Evolutionary conservation across 2,329 filamentous ascomycete genomes (phyloP).

Genomic region (Neofusicoccum sp.): DNA sequence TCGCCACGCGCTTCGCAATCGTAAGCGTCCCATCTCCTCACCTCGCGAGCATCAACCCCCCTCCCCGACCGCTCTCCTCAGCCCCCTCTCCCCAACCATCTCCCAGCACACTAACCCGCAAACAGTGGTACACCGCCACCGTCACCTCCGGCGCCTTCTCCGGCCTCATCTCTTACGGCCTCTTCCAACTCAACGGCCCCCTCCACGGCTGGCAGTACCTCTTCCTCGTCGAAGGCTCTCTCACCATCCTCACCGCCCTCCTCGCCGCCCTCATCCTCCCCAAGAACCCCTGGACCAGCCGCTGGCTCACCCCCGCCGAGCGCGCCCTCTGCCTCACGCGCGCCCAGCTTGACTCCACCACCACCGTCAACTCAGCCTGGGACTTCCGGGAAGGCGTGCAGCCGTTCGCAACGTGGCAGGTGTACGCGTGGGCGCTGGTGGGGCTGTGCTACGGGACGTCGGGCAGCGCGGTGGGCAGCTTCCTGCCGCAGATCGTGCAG

Average conservation of each 20-base stretch:
- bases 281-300: conserved; percentile 36
- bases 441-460: conserved; percentile 16
- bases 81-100: too few species aligned
- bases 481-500: conserved; percentile 18
- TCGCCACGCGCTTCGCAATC: conserved; percentile 14
- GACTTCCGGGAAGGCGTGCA: conserved; percentile 10
- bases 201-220: conserved; percentile 45
- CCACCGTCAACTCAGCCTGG: neutral
- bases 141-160: conserved; percentile 9
- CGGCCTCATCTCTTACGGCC: conserved; percentile 31
- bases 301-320: conserved; percentile 40
- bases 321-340: neutral
- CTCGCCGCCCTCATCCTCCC: conserved; percentile 42
- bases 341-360: conserved; percentile 7
- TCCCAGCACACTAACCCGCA: too few species aligned
- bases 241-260: conserved; percentile 41
- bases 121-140: conserved; percentile 9
- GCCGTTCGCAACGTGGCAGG: conserved; percentile 6
- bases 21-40: too few species aligned
- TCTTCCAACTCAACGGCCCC: conserved; percentile 39
- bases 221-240: conserved; percentile 45
- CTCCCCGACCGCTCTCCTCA: too few species aligned
- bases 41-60: too few species aligned
- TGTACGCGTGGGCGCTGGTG: conserved; percentile 9
- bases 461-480: conserved; percentile 10